Evolutionary conservation across 768 basidiomycete genomes (phyloP), one percentile per base, ranked within the genome.

Genomic region (Termitomyces eurrhizus): DNA sequence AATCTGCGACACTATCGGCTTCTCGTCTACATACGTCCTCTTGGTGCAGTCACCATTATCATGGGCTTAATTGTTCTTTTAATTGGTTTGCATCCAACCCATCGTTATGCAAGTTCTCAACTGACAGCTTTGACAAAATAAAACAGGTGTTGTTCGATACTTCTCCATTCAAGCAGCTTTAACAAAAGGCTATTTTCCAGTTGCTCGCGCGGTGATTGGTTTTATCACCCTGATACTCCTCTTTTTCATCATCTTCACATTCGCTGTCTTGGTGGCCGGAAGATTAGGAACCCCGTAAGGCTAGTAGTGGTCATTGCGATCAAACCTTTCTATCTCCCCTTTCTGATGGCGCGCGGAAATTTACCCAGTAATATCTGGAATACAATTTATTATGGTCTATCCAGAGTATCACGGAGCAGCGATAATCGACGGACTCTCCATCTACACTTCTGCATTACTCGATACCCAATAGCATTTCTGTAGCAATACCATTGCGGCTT

Each of bases 101-200:
- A 50, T 42, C 21, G 8, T 41, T 18, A n/a, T 33, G 21, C 41
- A n/a, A 52, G 53, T 36, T 49, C 29, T 32, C 21, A 21, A 29
- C 49, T 62, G 5, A 60, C n/a, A 33, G 3, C 37, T 6, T 5
- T 24, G 39, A 26, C 29, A 13, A 39, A 52, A 29, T 29, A 1
- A 42, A 21, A 12, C 32, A 69, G 68, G 68, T 24, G 57, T 64
- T 3, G 41, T 61, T 21, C 62, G 68, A 24, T 69, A 69, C 46
- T 69, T 69, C 49, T 49, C 64, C 5, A 57, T 69, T 21, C 68
- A 69, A 56, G 61, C 62, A 18, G 68, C 68, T 3, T 52, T 69
- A 13, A 68, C 64, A 2, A 66, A 68, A 37, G 68, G 68, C 11
- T 48, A 58, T 37, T 69, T 69, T 49, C 68, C 68, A 5, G 68